These are phyloP conservation scores for Chlamydomonas reinhardtii DNA, from an alignment of 163 green algal genomes.

Conservation along the genomic window DNA sequence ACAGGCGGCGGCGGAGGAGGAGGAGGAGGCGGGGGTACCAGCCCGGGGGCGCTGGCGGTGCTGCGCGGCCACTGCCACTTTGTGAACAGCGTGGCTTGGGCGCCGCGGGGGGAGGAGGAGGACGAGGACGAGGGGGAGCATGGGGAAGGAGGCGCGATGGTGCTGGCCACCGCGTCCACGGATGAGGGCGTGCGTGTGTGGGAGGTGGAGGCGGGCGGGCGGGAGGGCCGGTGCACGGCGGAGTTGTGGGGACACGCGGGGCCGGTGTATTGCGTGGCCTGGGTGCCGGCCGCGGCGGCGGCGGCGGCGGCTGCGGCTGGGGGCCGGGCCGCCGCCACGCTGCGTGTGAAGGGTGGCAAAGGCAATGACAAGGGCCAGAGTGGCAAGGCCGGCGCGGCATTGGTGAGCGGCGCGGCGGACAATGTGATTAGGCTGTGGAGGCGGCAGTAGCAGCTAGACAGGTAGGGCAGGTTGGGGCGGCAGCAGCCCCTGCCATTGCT, in stretches of 20 bases:
- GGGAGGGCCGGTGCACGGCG: background rate
- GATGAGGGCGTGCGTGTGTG: background rate
- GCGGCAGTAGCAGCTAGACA: too few relatives aligned
- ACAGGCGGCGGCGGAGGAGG: background rate
- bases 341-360: background rate
- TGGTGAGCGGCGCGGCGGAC: constrained; percentile 17
- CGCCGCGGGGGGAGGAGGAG: background rate
- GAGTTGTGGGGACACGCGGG: background rate
- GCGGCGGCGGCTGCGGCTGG: background rate
- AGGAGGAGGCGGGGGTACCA: too few relatives aligned
- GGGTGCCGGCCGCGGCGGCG: background rate
- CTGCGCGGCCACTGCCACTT: constrained; percentile 9
- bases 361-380: too few relatives aligned
- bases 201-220: background rate
- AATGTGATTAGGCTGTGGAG: constrained; percentile 16
- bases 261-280: constrained; percentile 20
- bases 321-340: background rate
- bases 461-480: too few relatives aligned
- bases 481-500: too few relatives aligned
- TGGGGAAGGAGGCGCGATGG: background rate
- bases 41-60: background rate
- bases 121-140: background rate
- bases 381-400: background rate
- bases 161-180: constrained; percentile 15
- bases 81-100: constrained; percentile 25